Base-by-base conservation (phyloP, 2,329 filamentous ascomycete species). In the Stachybotrys elegans region DNA sequence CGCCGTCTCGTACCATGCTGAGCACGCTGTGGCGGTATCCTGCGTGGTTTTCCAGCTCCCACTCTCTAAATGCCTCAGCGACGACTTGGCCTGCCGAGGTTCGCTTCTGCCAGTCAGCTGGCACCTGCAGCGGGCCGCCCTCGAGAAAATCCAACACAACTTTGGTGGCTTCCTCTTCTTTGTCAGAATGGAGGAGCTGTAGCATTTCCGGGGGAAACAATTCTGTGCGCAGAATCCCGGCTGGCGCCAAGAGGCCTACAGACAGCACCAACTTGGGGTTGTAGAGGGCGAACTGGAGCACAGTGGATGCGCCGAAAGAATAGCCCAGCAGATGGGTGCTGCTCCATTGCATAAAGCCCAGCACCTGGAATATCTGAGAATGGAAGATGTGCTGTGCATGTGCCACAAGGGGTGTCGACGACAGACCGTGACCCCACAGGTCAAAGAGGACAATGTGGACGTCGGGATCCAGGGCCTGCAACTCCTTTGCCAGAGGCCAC, bases 351-450 rank as follows among this genome's bases (percentile, higher is more conserved):
- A 78, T 47, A 3, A 62, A 52, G 2, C 53, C 55, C 4, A 78
- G 49, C 1, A 78, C 22, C 1, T 46, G 46, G 5, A 69, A 60
- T 0, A 78, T 43, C 4, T 72, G 52, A 1, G 14, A 14, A 37
- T 73, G 67, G 44, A 79, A 78, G 1, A 77, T 47, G 0, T 43
- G 31, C 0, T 67, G 49, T 0, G 58, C 59, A 42, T 78, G 72
- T 0, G 73, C 51, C 0, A 53, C 22, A 1, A 71, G 3, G 0
- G 75, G 75, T 0, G 73, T 76, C 6, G 71, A 68, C 22, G 60
- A 69, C n/a, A 79, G 55, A 0, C 75, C 75, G 41, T 79, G 76
- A 22, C 75, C 75, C 72, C 72, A 78, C 11, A 71, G 65, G 44
- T 79, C 75, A 13, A 75, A 16, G 1, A 75, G 56, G 0, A 72